Evolutionary conservation across 176 grass and related monocot genomes (phyloP).

Genomic region (Tuctoria greenei): DNA sequence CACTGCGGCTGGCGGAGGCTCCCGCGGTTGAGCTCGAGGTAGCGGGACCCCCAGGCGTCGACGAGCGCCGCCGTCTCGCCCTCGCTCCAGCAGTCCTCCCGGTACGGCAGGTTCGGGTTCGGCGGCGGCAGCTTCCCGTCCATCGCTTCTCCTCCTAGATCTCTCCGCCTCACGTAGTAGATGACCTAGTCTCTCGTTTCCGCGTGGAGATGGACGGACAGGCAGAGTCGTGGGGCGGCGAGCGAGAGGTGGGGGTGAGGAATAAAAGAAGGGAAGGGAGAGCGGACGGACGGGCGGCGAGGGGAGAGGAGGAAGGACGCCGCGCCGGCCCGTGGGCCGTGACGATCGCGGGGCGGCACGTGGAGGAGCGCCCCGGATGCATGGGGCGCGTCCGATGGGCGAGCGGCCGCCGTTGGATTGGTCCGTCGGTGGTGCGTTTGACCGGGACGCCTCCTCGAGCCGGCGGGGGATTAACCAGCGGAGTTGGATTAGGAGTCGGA

Average conservation of each 20-base stretch:
- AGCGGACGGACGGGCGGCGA: constrained; percentile 36
- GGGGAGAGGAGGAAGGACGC: constrained; percentile 20
- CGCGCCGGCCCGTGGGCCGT: constrained; percentile 55
- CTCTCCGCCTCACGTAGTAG: constrained; percentile 21
- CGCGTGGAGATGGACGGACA: constrained; percentile 29
- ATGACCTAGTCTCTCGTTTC: constrained; percentile 10
- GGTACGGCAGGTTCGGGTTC: constrained; percentile 84
- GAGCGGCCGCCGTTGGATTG: constrained; percentile 85
- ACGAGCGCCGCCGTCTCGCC: constrained; percentile 91
- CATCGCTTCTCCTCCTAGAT: constrained; percentile 32
- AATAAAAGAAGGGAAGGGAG: constrained; percentile 35
- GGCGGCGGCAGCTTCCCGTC: constrained; percentile 67
- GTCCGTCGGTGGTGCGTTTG: constrained; percentile 38
- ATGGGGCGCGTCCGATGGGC: constrained; percentile 25
- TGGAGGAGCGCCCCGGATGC: constrained; percentile 41
- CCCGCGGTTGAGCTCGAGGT: constrained; percentile 84
- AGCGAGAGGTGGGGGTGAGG: constrained; percentile 31
- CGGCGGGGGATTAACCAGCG: constrained; percentile 2
- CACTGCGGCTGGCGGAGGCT: constrained; percentile 98
- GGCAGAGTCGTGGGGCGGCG: constrained; percentile 12
- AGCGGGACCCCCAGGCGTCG: constrained; percentile 88
- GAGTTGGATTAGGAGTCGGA: constrained; percentile 10
- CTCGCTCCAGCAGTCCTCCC: constrained; percentile 99
- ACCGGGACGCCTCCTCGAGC: constrained; percentile 24
- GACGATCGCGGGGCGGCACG: constrained; percentile 48